These are phyloP conservation scores for Backusella australiensis DNA, from an alignment of 192 early-diverging fungal species.

Conservation along the genomic window DNA sequence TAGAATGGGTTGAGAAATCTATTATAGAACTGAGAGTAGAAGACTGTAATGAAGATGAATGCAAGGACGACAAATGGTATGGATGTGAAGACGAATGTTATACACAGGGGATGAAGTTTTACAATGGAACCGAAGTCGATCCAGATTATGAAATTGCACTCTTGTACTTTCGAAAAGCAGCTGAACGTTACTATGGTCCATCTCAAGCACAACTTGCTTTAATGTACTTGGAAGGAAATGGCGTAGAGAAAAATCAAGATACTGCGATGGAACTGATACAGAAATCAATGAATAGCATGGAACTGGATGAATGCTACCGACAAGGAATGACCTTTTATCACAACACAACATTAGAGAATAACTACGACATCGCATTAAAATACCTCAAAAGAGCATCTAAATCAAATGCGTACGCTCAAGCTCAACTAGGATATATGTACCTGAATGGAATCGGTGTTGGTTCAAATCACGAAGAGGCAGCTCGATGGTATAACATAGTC, in stretches of 20 bases:
- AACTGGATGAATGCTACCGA: not conserved
- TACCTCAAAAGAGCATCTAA: no score
- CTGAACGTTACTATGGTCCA: not conserved
- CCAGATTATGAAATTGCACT: not conserved
- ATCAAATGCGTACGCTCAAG: no score
- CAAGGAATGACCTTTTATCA: not conserved
- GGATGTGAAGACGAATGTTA: no score
- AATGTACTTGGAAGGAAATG: no score
- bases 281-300: not conserved
- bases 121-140: not conserved
- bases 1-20: not conserved
- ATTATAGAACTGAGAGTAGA: no score
- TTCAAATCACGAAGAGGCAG: no score
- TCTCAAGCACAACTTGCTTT: no score
- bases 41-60: not conserved
- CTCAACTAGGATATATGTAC: no score
- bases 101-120: not conserved
- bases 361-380: not conserved
- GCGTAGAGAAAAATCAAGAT: no score
- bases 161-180: not conserved
- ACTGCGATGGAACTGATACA: no score
- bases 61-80: not conserved
- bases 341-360: not conserved
- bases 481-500: no score
- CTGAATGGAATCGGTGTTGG: no score